phyloP scores from a whole-genome alignment of 192 early-diverging fungal genomes.

The Linderina pennispora region DNA sequence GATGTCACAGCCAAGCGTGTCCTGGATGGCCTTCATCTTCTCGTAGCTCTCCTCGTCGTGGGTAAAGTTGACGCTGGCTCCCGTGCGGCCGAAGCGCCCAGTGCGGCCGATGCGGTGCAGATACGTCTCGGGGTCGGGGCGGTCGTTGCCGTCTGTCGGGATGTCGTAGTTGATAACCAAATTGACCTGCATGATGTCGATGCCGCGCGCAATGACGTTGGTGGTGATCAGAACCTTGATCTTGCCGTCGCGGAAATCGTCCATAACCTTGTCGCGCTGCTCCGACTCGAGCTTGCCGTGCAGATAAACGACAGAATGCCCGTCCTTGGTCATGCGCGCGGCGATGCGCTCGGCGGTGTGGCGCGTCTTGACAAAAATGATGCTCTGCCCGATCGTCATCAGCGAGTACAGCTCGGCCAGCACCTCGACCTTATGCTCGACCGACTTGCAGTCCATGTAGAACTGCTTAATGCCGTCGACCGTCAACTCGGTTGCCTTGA shows the following conservation, averaged over 20 bases:
- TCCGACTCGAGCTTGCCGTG: slow-evolving; percentile 74
- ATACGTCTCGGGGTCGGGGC: slow-evolving; percentile 90
- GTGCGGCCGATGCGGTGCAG: slow-evolving; percentile 97
- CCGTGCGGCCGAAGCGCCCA: slow-evolving; percentile 92
- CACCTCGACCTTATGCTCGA: slow-evolving; percentile 74
- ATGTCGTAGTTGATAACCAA: slow-evolving; percentile 97
- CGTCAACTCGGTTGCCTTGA: slow-evolving; percentile 83
- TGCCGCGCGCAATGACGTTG: slow-evolving; percentile 95
- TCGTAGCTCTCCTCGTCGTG: slow-evolving; percentile 66
- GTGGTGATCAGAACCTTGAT: slow-evolving; percentile 95
- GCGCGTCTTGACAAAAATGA: slow-evolving; percentile 86
- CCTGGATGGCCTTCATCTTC: slow-evolving; percentile 80
- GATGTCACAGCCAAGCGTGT: slow-evolving; percentile 75
- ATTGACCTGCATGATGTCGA: slow-evolving; percentile 94
- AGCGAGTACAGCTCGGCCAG: slow-evolving; percentile 68
- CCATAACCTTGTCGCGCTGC: slow-evolving; percentile 87
- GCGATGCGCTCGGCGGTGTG: slow-evolving; percentile 80
- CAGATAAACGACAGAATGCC: slow-evolving; percentile 76
- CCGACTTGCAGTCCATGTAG: slow-evolving; percentile 87
- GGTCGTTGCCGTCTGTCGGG: slow-evolving; percentile 57
- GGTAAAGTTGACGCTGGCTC: slow-evolving; percentile 93
- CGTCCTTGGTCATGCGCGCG: slow-evolving; percentile 65
- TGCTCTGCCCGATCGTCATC: slow-evolving; percentile 91
- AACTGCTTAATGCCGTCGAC: slow-evolving; percentile 95
- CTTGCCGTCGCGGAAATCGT: slow-evolving; percentile 82